Conservation (phyloP, 768 basidiomycete species). For the Leccinum subtestaceum region DNA sequence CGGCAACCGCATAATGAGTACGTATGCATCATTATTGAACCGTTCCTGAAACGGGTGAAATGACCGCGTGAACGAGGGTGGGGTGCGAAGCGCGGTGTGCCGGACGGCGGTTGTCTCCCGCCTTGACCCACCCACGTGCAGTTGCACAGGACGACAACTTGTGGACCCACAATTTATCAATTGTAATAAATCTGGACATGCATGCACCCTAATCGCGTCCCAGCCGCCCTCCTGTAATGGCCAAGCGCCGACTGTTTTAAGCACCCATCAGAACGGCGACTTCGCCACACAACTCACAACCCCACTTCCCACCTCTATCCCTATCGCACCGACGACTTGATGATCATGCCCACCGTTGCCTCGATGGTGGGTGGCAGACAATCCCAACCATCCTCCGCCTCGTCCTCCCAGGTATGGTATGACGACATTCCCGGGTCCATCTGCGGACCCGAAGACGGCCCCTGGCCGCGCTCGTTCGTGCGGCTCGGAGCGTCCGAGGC, state of each 20-base stretch:
- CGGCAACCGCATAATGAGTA: constrained; percentile 7
- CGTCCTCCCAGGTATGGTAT: constrained; percentile 44
- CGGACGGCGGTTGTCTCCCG: constrained; percentile 13
- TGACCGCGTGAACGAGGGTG: constrained; percentile 27
- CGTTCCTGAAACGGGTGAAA: constrained; percentile 16
- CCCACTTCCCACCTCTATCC: neutral
- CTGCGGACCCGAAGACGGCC: constrained; percentile 61
- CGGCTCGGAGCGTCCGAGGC: constrained; percentile 49
- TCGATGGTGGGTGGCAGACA: constrained; percentile 12
- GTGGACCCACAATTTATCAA: constrained; percentile 16
- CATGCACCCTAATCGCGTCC: constrained; percentile 19
- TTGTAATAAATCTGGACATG: constrained; percentile 22
- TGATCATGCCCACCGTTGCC: constrained; percentile 18
- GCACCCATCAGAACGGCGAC: constrained; percentile 5
- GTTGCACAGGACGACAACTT: constrained; percentile 17
- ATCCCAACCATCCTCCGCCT: constrained; percentile 17
- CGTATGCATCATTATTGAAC: constrained; percentile 7
- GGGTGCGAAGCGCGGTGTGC: constrained; percentile 3
- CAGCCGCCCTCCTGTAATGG: constrained; percentile 19
- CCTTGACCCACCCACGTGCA: constrained; percentile 26
- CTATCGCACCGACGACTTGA: constrained; percentile 5
- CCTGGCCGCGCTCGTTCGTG: constrained; percentile 61
- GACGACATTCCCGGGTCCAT: constrained; percentile 63
- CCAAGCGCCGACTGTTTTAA: constrained; percentile 33
- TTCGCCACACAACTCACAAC: constrained; percentile 5